Evolutionary conservation across 331 rosid genomes (phyloP), one percentile per base, ranked within the genome.

Genomic region (Malus hybrid): DNA sequence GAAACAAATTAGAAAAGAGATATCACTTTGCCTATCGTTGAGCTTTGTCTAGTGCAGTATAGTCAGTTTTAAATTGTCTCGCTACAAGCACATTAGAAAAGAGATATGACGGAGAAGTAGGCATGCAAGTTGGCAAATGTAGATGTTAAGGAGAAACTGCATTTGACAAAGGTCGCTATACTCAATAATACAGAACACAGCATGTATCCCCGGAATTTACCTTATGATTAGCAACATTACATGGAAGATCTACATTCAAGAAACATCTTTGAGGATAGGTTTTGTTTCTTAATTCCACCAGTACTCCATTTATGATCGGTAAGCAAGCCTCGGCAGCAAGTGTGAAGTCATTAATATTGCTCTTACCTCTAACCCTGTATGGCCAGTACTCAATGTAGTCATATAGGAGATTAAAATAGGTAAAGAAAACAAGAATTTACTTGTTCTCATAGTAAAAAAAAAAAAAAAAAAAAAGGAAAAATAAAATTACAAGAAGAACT

Each of bases 301-400:
- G 61, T 29, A 86, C 64, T 73, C 90, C 88, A 74, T 81, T 86
- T 67, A 94, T 86, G 80, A 92, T 78, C 27, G 99, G 93, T 75
- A 90, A 42, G 86, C 92, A 87, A 69, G 87, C 97, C 82, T 88
- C 87, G 7, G 99, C 99, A 65, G 93, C 86, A 77, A 90, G 88
- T 71, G 87, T 88, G 80, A 77, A 91, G 87, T 90, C 93, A 28
- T 78, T 44, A 59, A 63, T 68, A 12, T 57, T 62, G 73, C 99
- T 88, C 83, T 80, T 86, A 61, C 83, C 93, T 57, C 80, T 78
- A 81, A 79, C 83, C 96, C 99, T 94, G 91, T 77, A 84, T 15
- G 54, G 74, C 74, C 70, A 77, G 60, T 36, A 70, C 64, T 48
- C 67, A 78, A 67, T 73, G 55, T 46, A 69, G 72, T 80, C 68